These are phyloP conservation scores for Tolypocladium pustulatum DNA, from an alignment of 2,329 filamentous ascomycete species.

Conservation along the genomic window DNA sequence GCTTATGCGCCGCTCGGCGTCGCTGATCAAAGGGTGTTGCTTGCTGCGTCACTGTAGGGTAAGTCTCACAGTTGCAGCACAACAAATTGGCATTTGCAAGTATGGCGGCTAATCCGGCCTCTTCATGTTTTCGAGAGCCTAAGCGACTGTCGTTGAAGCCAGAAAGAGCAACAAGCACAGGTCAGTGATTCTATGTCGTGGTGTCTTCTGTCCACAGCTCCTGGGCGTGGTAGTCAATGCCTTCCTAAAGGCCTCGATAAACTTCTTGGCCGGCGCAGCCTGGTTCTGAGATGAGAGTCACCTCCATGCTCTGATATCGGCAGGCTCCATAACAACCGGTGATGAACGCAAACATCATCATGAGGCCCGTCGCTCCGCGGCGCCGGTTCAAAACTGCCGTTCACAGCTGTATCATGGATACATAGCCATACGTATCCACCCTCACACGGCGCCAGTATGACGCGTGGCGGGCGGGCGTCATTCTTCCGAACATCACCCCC, in stretches of 20 bases:
- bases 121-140: neutral
- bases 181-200: too few relatives aligned
- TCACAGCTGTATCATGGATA: neutral
- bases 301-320: too few relatives aligned
- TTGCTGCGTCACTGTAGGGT: too few relatives aligned
- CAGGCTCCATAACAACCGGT: neutral
- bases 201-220: too few relatives aligned
- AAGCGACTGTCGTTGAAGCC: neutral
- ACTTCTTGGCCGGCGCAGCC: too few relatives aligned
- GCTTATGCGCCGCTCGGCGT: neutral
- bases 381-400: too few relatives aligned
- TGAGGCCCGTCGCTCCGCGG: too few relatives aligned
- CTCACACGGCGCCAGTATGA: neutral
- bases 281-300: too few relatives aligned
- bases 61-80: neutral
- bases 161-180: neutral
- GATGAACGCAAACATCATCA: neutral
- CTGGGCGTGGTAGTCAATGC: too few relatives aligned
- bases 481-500: neutral
- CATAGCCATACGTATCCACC: neutral
- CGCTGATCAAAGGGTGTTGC: too few relatives aligned
- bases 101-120: neutral
- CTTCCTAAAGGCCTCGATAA: too few relatives aligned
- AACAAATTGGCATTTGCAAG: neutral
- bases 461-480: neutral